Conservation (phyloP, 2,329 filamentous ascomycete species). For the Oidium heveae region DNA sequence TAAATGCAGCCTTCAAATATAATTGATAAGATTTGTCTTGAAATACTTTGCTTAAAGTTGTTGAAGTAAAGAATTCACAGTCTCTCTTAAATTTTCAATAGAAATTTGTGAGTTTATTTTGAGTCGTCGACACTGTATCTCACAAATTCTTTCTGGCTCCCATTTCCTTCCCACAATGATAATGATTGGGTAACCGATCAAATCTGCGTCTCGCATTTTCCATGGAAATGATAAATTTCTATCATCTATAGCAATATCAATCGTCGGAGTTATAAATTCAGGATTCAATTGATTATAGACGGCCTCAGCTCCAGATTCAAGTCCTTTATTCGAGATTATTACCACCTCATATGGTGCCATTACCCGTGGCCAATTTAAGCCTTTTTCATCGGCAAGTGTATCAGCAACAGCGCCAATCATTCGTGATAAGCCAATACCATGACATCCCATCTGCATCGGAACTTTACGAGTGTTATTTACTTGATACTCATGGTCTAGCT, state of each 20-base stretch:
- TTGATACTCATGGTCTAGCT: constrained; percentile 1
- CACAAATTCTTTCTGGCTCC: constrained; percentile 15
- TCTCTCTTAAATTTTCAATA: constrained; percentile 4
- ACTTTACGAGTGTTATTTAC: constrained; percentile 13
- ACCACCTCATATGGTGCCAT: constrained; percentile 68
- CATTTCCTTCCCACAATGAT: constrained; percentile 55
- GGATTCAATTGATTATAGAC: constrained; percentile 36
- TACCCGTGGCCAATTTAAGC: constrained; percentile 65
- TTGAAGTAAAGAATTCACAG: constrained; percentile 5
- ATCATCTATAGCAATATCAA: constrained; percentile 57
- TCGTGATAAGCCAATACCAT: constrained; percentile 80
- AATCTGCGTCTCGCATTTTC: constrained; percentile 77
- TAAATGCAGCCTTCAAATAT: too few relatives aligned
- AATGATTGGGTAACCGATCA: constrained; percentile 68
- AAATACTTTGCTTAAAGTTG: constrained; percentile 4
- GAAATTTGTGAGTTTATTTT: constrained; percentile 6
- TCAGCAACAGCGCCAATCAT: constrained; percentile 73
- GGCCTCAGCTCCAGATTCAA: constrained; percentile 22
- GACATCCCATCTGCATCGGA: constrained; percentile 78
- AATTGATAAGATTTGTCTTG: too few relatives aligned
- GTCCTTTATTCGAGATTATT: constrained; percentile 28
- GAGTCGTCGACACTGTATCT: constrained; percentile 14
- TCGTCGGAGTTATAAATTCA: constrained; percentile 3
- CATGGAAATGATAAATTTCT: constrained; percentile 41
- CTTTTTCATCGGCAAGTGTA: constrained; percentile 41